phyloP scores from a whole-genome alignment of 345 rosid species.

The Xanthoceras sorbifolium region DNA sequence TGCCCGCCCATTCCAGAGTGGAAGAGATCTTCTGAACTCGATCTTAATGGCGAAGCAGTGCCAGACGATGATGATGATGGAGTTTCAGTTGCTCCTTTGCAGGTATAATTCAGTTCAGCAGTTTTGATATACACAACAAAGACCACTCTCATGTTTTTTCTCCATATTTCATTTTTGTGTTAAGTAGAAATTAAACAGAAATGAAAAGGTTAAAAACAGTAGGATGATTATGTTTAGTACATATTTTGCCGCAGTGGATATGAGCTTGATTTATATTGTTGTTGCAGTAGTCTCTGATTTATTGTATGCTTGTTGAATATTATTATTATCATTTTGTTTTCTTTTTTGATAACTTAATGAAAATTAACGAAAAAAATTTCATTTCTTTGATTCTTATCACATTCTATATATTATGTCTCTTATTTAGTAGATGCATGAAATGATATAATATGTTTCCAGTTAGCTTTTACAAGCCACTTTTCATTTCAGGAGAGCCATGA shows the following conservation, averaged over 20 bases:
- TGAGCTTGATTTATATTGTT: neutral
- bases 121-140: constrained; percentile 3
- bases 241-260: neutral
- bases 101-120: constrained; percentile 16
- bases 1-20: constrained; percentile 97
- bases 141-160: neutral
- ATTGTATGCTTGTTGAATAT: neutral
- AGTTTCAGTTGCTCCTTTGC: constrained; percentile 42
- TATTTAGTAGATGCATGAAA: neutral
- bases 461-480: neutral
- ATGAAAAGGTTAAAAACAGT: neutral
- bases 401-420: neutral
- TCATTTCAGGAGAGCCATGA: constrained; percentile 64
- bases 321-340: neutral
- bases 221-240: neutral
- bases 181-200: neutral
- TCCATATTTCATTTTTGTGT: neutral
- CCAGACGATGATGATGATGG: constrained; percentile 77
- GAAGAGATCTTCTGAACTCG: constrained; percentile 92
- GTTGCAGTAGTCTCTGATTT: neutral
- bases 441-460: constrained; percentile 18
- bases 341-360: neutral
- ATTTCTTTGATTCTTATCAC: neutral
- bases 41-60: constrained; percentile 96
- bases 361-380: neutral